These are phyloP conservation scores for Talaromyces ruber DNA, from an alignment of 495 filamentous ascomycete species.

Conservation along the genomic window DNA sequence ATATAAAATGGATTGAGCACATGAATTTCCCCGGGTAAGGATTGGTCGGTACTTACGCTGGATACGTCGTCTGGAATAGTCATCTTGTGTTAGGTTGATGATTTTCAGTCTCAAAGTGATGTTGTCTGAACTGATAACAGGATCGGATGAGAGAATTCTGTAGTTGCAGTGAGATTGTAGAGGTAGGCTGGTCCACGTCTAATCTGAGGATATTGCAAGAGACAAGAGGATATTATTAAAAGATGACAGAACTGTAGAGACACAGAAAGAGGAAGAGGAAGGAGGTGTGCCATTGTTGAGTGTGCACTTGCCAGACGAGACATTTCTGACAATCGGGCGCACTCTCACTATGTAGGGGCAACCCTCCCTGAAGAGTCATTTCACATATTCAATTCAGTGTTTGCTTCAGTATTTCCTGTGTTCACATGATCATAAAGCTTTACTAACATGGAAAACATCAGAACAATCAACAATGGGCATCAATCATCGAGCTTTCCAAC, in stretches of 20 bases:
- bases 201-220: neutral
- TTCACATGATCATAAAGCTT: neutral
- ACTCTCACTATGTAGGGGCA: neutral
- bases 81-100: neutral
- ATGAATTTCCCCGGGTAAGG: neutral
- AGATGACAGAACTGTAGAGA: neutral
- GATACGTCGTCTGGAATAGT: neutral
- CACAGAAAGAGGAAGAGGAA: neutral
- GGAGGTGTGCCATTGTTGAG: neutral
- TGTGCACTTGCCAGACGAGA: neutral
- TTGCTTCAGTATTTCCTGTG: neutral
- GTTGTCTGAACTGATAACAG: neutral
- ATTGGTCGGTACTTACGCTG: neutral
- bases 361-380: neutral
- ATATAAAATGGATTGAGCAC: neutral
- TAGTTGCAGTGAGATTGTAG: neutral
- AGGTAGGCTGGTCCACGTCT: neutral
- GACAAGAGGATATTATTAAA: neutral
- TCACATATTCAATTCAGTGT: neutral
- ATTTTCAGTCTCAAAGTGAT: neutral
- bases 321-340: neutral
- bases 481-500: constrained; percentile 50
- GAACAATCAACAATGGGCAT: neutral
- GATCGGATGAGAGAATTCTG: neutral
- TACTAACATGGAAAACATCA: neutral